Conservation (phyloP, 345 rosid genomes). For the Camelina neglecta region DNA sequence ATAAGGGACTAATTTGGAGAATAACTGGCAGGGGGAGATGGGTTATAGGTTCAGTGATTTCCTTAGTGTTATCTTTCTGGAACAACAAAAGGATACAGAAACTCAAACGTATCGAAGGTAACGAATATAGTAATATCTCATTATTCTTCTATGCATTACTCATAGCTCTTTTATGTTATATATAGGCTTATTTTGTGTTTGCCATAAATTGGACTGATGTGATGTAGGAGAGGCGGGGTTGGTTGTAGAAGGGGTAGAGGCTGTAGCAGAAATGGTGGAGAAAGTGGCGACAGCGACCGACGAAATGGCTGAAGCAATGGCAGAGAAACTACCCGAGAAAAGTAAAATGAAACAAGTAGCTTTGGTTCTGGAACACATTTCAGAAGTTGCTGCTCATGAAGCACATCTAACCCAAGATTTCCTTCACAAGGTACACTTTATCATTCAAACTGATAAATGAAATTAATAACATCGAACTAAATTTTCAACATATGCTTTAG, state of each 20-base stretch:
- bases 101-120: constrained; percentile 63
- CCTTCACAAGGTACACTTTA: constrained; percentile 60
- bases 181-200: neutral
- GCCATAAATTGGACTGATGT: neutral
- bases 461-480: neutral
- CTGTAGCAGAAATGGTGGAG: constrained; percentile 56
- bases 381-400: constrained; percentile 66
- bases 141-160: neutral
- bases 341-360: constrained; percentile 65
- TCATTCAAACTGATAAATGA: neutral
- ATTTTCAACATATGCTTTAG: too few species aligned
- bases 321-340: constrained; percentile 57
- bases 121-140: neutral
- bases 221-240: constrained; percentile 54
- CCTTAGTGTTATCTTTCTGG: constrained; percentile 61
- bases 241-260: constrained; percentile 52
- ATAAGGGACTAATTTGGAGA: neutral
- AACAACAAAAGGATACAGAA: constrained; percentile 50
- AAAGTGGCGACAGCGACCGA: constrained; percentile 48
- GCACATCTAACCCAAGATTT: constrained; percentile 55
- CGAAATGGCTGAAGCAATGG: constrained; percentile 50
- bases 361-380: constrained; percentile 53
- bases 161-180: neutral
- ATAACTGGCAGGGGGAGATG: constrained; percentile 63
- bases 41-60: constrained; percentile 57